Evolutionary conservation across 371 early-diverging fungal species (phyloP).

Genomic region (Rhizopus sp.): DNA sequence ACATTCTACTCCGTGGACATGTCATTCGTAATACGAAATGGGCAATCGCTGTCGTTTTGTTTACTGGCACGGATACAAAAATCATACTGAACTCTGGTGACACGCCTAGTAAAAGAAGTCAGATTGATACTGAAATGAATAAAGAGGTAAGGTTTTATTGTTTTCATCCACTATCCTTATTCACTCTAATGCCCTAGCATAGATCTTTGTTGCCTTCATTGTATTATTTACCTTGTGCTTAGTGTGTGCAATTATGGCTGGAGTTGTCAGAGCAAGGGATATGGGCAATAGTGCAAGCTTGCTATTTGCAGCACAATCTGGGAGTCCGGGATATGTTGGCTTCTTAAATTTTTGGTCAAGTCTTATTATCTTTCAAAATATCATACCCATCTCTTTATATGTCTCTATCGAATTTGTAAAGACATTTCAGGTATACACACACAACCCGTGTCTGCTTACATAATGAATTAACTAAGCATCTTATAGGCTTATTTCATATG

Average conservation of each 20-base stretch:
- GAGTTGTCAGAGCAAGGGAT: slow-evolving; percentile 45
- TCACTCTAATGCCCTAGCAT: slow-evolving; percentile 4
- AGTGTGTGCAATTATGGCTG: slow-evolving; percentile 70
- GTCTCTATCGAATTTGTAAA: slow-evolving; percentile 93
- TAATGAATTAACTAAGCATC: slow-evolving; percentile 58
- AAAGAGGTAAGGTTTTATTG: slow-evolving; percentile 57
- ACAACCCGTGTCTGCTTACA: slow-evolving; percentile 17
- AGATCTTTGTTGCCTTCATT: slow-evolving; percentile 78
- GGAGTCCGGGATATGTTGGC: slow-evolving; percentile 44
- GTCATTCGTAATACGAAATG: slow-evolving; percentile 88
- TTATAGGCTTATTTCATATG: slow-evolving; percentile 84
- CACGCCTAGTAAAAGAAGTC: slow-evolving; percentile 87
- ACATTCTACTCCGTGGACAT: slow-evolving; percentile 90
- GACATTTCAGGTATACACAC: slow-evolving; percentile 68
- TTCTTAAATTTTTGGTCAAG: slow-evolving; percentile 69
- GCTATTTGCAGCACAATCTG: slow-evolving; percentile 39
- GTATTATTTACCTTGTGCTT: slow-evolving; percentile 75
- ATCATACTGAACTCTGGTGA: slow-evolving; percentile 85
- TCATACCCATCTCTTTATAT: slow-evolving; percentile 97
- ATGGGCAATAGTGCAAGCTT: slow-evolving; percentile 28
- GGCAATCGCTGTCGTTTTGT: slow-evolving; percentile 83
- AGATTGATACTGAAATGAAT: slow-evolving; percentile 90
- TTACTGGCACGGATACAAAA: slow-evolving; percentile 93
- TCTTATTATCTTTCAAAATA: slow-evolving; percentile 92
- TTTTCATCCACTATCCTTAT: not conserved